Evolutionary conservation across 148 eudicot species (phyloP), one percentile per base, ranked within the genome.

Genomic region (Fagopyrum esculentum): DNA sequence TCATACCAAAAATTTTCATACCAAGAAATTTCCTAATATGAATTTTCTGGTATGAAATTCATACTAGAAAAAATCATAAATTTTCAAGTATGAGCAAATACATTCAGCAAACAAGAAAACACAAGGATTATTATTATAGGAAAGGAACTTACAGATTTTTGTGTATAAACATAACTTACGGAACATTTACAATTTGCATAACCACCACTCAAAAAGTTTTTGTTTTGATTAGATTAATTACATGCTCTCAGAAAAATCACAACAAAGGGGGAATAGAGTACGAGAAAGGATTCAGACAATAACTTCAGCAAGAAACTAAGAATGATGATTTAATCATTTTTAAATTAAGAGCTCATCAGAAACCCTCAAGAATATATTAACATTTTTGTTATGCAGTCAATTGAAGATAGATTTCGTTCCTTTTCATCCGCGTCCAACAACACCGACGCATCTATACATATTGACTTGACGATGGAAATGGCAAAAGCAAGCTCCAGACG

Each of bases 281-380:
- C 6, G 15, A 10, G 71, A 5, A 19, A 63, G 57, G 43, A 44
- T 9, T 60, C 44, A 5, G 52, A 78, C 40, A 35, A 35, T 52
- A 74, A 52, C 0, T 29, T 74, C 52, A 60, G 57, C 19, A 71
- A 52, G 40, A 35, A 35, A 35, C 2, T 35, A 35, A 35, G 59
- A 30, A 9, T 12, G 43, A 64, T 63, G 74, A 45, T n/a, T 45
- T 45, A 72, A 69, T 51, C 40, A 52, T 73, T 51, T 54, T 72
- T 76, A 81, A 82, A 81, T 84, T 77, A 72, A 73, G 78, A 78
- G 75, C 82, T 80, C 75, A 78, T 80, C 79, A 77, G 75, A 55
- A 79, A 75, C 75, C 80, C 46, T 64, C 75, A 85, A 69, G 84
- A 80, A 69, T 73, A 78, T 71, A 74, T 84, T 73, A 22, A 76